Evolutionary conservation across 495 filamentous ascomycete genomes (phyloP), one percentile per base, ranked within the genome.

Genomic region (Bacidia gigantensis): DNA sequence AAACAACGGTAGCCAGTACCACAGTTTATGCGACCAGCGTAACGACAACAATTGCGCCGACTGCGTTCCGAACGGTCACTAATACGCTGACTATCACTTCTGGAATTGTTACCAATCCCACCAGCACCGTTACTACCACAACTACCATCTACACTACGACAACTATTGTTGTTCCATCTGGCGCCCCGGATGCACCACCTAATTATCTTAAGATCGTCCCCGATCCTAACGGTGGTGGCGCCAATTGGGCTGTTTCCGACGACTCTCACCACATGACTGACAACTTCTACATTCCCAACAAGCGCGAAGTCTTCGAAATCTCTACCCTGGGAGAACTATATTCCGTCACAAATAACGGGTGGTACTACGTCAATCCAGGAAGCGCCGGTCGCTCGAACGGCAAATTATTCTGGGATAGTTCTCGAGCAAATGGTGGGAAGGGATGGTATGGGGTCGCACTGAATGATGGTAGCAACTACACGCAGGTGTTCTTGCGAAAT

Each of bases 281-380:
- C 49, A 51, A 51, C 32, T 51, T 47, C 29, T 51, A 10, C 26
- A 9, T 40, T 21, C 32, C n/a, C 10, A 51, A 51, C 20, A 23
- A 32, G 14, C 49, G 49, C 20, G 49, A 51, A 41, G 49, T 51
- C 32, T 51, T 51, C 26, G 49, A 44, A 17, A 9, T 51, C 3
- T 47, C 49, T 5, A 23, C 9, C 17, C 12, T 51, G 11, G 49
- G 49, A 3, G 14, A 51, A 20, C 49, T 51, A 7, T 51, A 51
- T 21, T 51, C 49, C 38, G 49, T 51, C 21, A 51, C 49, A 7
- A 51, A 51, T 25, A 51, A 51, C 22, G 20, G 32, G n/a, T 51
- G 49, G 49, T 51, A 51, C 44, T 12, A 22, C 5, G 17, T 48
- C 21, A 22, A n/a, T 3, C 46, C 46, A 9, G 17, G 17, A 7